Conservation (phyloP, 2,329 filamentous ascomycete species). For the Botrytis sinoallii region DNA sequence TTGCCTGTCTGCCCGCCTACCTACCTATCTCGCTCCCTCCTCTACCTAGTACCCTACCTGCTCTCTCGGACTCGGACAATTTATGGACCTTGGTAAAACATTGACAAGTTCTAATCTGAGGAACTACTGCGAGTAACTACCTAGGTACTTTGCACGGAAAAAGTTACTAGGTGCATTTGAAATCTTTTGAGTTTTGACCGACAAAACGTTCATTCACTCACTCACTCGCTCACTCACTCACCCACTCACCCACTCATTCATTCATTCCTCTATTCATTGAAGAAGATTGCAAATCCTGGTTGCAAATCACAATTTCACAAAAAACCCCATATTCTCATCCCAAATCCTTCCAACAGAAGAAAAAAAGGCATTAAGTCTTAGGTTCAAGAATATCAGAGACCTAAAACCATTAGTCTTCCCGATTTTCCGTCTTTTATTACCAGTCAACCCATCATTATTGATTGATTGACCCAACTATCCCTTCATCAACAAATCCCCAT, state of each 20-base stretch:
- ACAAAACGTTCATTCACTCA: not conserved
- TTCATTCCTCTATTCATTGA: not conserved
- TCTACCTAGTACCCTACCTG: not conserved
- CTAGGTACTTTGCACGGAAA: not conserved
- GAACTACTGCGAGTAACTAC: not conserved
- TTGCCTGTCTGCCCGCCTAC: not conserved
- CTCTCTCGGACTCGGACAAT: not conserved
- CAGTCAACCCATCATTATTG: not conserved
- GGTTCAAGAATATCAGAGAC: not conserved
- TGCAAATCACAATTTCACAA: not conserved
- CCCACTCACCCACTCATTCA: not conserved
- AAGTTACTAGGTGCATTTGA: not conserved
- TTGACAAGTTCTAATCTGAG: not conserved
- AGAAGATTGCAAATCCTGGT: conserved; percentile 2
- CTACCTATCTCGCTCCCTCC: too few relatives aligned
- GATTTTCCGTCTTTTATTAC: not conserved
- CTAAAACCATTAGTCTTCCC: not conserved
- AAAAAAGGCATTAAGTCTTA: not conserved
- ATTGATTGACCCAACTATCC: not conserved
- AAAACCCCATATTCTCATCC: not conserved
- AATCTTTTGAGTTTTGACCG: conserved; percentile 3
- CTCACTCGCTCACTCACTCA: not conserved
- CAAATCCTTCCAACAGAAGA: not conserved
- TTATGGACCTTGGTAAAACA: not conserved
- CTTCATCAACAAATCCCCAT: not conserved